A percentile compares a stretch with the other conserved stretches of the same genome.
Evolutionary conservation across 169 alveolate species (phyloP).

Genomic region (Perkinsus marinus): DNA sequence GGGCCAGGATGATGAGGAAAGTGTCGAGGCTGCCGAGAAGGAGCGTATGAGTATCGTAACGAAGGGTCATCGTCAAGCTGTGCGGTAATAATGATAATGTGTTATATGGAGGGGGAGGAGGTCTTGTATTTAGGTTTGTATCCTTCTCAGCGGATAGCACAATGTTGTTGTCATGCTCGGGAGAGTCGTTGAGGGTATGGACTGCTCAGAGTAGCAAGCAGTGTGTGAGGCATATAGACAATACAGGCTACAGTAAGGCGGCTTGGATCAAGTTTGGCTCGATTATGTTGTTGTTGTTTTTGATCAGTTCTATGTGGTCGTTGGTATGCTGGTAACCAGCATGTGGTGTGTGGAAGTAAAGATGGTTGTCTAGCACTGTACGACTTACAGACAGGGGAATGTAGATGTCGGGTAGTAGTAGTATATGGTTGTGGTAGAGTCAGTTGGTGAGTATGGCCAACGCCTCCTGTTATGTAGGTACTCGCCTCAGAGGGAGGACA

Average conservation of each 20-base stretch:
- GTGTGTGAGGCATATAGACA: neutral
- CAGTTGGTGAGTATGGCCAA: too few relatives aligned
- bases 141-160: neutral
- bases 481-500: neutral
- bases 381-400: conserved; percentile 6
- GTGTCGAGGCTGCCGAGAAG: neutral
- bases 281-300: conserved; percentile 12
- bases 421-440: neutral
- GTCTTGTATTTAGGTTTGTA: neutral
- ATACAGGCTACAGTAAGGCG: neutral
- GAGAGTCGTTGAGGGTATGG: neutral
- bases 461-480: neutral
- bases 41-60: neutral
- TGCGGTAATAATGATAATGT: neutral
- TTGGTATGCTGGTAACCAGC: conserved; percentile 11
- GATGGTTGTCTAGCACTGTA: conserved; percentile 5
- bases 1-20: neutral
- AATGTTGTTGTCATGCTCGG: neutral
- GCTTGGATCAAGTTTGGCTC: neutral
- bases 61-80: neutral
- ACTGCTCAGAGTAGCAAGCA: neutral
- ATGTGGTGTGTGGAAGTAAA: conserved; percentile 10
- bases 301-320: conserved; percentile 3
- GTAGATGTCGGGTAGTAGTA: neutral
- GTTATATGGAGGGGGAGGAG: neutral